Conservation (phyloP, 371 early-diverging fungal species). For the Mucor circinelloides region DNA sequence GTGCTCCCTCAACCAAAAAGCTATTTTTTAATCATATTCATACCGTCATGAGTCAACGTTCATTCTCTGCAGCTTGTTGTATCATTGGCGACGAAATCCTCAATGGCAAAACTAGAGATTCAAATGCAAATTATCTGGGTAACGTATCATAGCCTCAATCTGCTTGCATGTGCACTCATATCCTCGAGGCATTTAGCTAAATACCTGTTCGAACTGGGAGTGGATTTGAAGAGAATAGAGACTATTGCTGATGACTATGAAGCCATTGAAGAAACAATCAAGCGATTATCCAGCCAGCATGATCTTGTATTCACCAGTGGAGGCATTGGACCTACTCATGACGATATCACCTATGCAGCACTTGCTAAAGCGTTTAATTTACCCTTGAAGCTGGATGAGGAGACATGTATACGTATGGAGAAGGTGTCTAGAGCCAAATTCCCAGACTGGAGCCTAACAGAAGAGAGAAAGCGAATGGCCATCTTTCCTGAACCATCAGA, state of each 20-base stretch:
- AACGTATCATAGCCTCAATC: neutral
- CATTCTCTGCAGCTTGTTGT: constrained; percentile 42
- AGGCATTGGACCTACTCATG: constrained; percentile 76
- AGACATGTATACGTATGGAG: constrained; percentile 64
- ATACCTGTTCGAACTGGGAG: constrained; percentile 61
- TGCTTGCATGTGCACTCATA: neutral
- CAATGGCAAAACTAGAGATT: constrained; percentile 73
- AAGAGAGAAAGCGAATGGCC: constrained; percentile 72
- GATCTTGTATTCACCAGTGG: constrained; percentile 74
- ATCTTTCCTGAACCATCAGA: constrained; percentile 54
- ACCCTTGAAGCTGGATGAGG: constrained; percentile 51
- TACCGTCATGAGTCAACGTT: constrained; percentile 1
- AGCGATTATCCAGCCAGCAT: constrained; percentile 50
- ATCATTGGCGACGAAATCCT: constrained; percentile 76
- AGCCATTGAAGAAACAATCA: constrained; percentile 58
- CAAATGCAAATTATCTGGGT: constrained; percentile 65
- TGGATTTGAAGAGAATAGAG: constrained; percentile 64
- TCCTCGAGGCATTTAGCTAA: constrained; percentile 38
- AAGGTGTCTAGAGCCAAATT: constrained; percentile 11
- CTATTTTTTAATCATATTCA: neutral
- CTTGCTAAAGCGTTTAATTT: constrained; percentile 65
- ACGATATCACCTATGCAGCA: constrained; percentile 74
- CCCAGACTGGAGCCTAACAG: constrained; percentile 39
- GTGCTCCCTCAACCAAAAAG: neutral
- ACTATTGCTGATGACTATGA: constrained; percentile 59